A percentile compares a stretch with the other conserved stretches of the same genome.
phyloP scores from a whole-genome alignment of 768 basidiomycete genomes.

The Boletus insuetus region DNA sequence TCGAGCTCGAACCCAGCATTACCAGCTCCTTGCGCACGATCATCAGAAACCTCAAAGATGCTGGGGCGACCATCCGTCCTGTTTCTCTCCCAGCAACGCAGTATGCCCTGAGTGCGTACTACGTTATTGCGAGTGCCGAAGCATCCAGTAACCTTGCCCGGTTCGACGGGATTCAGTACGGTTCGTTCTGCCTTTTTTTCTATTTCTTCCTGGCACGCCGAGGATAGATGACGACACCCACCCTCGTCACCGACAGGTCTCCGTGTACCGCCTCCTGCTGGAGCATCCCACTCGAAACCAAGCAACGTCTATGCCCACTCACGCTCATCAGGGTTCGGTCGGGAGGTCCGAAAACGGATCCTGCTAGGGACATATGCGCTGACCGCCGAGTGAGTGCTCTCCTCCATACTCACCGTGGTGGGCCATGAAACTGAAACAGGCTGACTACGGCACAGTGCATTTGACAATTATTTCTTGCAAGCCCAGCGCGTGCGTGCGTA shows the following conservation, averaged over 20 bases:
- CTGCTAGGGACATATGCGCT: constrained; percentile 89
- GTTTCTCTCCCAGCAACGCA: constrained; percentile 68
- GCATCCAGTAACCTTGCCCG: constrained; percentile 90
- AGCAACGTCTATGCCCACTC: constrained; percentile 61
- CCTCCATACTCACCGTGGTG: background rate
- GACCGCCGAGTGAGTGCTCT: constrained; percentile 73
- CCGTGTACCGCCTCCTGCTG: constrained; percentile 43
- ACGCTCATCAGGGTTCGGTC: constrained; percentile 72
- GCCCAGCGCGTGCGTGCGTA: constrained; percentile 77
- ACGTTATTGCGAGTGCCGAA: constrained; percentile 92
- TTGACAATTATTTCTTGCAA: constrained; percentile 95
- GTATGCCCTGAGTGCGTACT: constrained; percentile 89
- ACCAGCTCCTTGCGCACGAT: constrained; percentile 44
- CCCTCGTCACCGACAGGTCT: constrained; percentile 38
- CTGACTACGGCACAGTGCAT: constrained; percentile 56
- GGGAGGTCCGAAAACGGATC: constrained; percentile 83
- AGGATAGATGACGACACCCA: background rate
- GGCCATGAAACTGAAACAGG: background rate
- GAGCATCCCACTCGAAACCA: constrained; percentile 45
- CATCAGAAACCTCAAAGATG: constrained; percentile 38
- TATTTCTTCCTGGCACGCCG: background rate
- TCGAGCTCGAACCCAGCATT: constrained; percentile 52
- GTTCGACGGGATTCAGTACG: constrained; percentile 87
- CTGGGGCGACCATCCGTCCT: constrained; percentile 67
- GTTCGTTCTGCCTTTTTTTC: constrained; percentile 35